Base-by-base conservation (phyloP, 805 yeast genomes). In the Tetrapisispora nanseiensis region DNA sequence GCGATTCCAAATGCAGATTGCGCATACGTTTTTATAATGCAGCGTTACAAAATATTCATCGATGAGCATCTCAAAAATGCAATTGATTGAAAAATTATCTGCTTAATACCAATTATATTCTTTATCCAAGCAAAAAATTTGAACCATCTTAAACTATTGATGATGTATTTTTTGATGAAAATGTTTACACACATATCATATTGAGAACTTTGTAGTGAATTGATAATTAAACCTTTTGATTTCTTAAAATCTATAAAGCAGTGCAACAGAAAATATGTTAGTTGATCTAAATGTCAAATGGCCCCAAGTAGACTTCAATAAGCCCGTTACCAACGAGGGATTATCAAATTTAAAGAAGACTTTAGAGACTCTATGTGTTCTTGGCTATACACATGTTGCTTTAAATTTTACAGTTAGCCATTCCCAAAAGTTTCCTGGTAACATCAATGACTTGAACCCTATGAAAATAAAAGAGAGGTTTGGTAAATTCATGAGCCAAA, bases 351-450 rank as follows among this genome's bases (percentile, higher is more conserved):
- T 82, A 34, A 72, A 72, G 48, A 67, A 70, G 33, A 70, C 75
- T 4, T 57, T 84, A 8, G 57, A 70, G 6, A 76, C 80, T 16
- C 61, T 78, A 18, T 74, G 76, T 47, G 62, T 71, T 21, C 57
- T 82, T 6, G 92, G 90, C 10, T 86, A 86, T 56, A 75, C 83
- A 1, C 82, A 80, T 50, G 69, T 85, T 3, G 97, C 90, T 2
- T 62, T 89, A 39, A 87, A 86, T 59, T 79, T 79, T 52, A 70
- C 70, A 2, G 65, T 78, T 2, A 66, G 60, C 40, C 79, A 77
- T 49, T 57, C 64, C 15, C 67, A 68, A 21, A 78, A 75, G 52
- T 62, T 82, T 18, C 83, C 83, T 2, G 56, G 61, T 12, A 68
- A 70, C 42, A 40, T 48, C 1, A 51, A 55, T 45, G 75, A 73